Conservation (phyloP, 2,329 filamentous ascomycete species). For the Dactylellina parvicollis region DNA sequence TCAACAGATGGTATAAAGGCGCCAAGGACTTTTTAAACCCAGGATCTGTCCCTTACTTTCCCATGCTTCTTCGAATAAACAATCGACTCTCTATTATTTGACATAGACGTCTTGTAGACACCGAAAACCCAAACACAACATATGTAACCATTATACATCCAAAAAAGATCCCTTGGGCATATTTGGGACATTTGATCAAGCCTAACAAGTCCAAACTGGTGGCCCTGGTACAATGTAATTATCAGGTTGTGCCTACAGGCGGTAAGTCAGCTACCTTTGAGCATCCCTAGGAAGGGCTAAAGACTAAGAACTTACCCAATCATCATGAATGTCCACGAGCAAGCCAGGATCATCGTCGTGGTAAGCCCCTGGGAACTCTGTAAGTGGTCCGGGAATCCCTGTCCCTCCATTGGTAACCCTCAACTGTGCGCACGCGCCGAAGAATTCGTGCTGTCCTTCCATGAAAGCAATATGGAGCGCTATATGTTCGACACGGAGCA, state of each 20-base stretch:
- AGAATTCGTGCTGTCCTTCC: conserved; percentile 62
- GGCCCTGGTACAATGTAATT: conserved; percentile 55
- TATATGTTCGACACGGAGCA: conserved; percentile 65
- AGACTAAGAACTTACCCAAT: conserved; percentile 17
- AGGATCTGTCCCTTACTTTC: too few relatives aligned
- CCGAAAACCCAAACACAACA: too few relatives aligned
- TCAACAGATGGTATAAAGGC: too few relatives aligned
- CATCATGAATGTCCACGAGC: conserved; percentile 55
- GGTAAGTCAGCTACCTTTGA: not conserved
- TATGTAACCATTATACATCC: too few relatives aligned
- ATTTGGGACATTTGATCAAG: not conserved
- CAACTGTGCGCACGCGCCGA: conserved; percentile 64
- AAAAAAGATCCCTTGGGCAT: too few relatives aligned
- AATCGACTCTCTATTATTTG: too few relatives aligned
- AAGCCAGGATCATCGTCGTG: conserved; percentile 52
- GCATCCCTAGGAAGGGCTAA: not conserved
- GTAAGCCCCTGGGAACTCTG: conserved; percentile 62
- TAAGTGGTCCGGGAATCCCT: conserved; percentile 60
- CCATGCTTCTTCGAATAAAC: too few relatives aligned
- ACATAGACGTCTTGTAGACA: too few relatives aligned
- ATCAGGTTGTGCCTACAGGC: conserved; percentile 25
- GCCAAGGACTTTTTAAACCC: too few relatives aligned
- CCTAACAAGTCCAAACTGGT: conserved; percentile 45
- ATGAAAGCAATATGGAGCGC: conserved; percentile 63
- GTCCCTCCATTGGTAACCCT: conserved; percentile 62